These are phyloP conservation scores for Castanopsis chinensis DNA, from an alignment of 306 rosid species.

Conservation along the genomic window DNA sequence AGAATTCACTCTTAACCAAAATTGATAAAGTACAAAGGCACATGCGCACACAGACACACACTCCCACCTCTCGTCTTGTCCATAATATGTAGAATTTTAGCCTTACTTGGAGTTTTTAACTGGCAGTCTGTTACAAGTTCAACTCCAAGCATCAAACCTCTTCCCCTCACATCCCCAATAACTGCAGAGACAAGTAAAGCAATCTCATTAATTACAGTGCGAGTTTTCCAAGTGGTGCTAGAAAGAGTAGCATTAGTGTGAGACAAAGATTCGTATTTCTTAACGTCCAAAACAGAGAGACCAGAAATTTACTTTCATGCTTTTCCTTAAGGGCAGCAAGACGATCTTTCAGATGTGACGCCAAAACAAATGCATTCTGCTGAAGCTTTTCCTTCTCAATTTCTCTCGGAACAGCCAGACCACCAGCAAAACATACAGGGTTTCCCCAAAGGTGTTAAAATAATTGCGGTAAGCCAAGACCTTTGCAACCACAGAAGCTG, in stretches of 20 bases:
- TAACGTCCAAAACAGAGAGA: neutral
- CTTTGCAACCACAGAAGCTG: slow-evolving; percentile 42
- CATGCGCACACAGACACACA: neutral
- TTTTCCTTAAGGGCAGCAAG: slow-evolving; percentile 38
- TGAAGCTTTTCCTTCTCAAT: slow-evolving; percentile 44
- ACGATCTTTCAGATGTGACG: slow-evolving; percentile 36
- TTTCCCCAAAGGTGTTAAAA: slow-evolving; percentile 55
- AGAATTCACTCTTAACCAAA: too few species aligned
- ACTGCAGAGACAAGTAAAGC: slow-evolving; percentile 25
- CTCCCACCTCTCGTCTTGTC: slow-evolving; percentile 43
- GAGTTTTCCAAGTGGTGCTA: neutral
- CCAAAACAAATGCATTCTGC: slow-evolving; percentile 32
- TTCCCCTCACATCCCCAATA: slow-evolving; percentile 54
- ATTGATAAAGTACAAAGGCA: neutral
- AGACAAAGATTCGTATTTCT: neutral
- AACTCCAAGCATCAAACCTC: slow-evolving; percentile 50
- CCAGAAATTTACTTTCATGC: slow-evolving; percentile 32
- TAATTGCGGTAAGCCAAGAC: slow-evolving; percentile 24
- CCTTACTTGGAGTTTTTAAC: slow-evolving; percentile 39
- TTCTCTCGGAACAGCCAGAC: slow-evolving; percentile 39
- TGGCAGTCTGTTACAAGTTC: slow-evolving; percentile 39
- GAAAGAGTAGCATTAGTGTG: neutral
- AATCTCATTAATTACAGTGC: neutral
- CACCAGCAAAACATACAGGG: slow-evolving; percentile 37
- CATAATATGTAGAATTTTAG: slow-evolving; percentile 27